These are phyloP conservation scores for Solanum neorickii DNA, from an alignment of 257 asterid species.

Conservation along the genomic window DNA sequence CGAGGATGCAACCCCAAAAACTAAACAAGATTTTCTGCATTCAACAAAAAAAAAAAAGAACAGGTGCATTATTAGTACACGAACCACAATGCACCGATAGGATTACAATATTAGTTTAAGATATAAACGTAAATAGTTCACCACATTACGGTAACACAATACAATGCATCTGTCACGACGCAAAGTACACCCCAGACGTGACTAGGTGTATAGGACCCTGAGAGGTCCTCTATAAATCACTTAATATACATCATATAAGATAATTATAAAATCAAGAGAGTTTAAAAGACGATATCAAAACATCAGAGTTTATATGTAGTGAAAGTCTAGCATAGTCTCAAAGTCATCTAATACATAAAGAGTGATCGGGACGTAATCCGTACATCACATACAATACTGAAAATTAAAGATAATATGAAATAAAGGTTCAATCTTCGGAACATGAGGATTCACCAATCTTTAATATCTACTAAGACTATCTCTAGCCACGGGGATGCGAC, in stretches of 20 bases:
- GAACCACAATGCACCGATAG: too few relatives aligned
- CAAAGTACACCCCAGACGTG: too few relatives aligned
- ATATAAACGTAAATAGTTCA: not conserved
- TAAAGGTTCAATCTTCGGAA: not conserved
- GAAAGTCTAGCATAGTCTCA: not conserved
- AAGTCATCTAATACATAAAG: not conserved
- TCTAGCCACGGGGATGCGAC: too few relatives aligned
- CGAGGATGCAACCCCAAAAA: not conserved
- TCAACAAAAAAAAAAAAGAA: too few relatives aligned
- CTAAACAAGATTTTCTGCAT: not conserved
- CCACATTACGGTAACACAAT: not conserved
- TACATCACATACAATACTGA: too few relatives aligned
- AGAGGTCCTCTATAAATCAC: too few relatives aligned
- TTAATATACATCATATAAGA: too few relatives aligned
- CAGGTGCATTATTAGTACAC: not conserved
- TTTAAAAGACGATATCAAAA: too few relatives aligned
- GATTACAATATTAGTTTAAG: not conserved
- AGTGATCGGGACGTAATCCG: not conserved
- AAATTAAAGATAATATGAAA: too few relatives aligned
- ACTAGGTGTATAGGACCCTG: too few relatives aligned
- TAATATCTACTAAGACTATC: too few relatives aligned
- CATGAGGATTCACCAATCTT: not conserved
- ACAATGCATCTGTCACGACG: not conserved
- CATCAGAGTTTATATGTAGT: not conserved
- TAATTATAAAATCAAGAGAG: too few relatives aligned